Evolutionary conservation across 495 filamentous ascomycete genomes (phyloP), one percentile per base, ranked within the genome.

Genomic region (Rostrohypoxylon terebratum): DNA sequence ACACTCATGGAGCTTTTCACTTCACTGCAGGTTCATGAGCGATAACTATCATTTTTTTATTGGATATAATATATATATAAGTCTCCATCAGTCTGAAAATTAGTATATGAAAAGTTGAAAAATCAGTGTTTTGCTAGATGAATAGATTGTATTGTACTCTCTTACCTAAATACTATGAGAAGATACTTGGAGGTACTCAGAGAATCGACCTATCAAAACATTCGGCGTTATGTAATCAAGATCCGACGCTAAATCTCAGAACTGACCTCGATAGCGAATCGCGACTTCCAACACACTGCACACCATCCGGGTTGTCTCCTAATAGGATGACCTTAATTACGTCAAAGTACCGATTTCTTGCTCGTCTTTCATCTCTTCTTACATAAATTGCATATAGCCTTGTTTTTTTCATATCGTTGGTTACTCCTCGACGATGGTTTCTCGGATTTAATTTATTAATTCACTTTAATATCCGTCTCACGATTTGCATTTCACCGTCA

Each of bases 141-240:
- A 6, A 45, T 13, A 45, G 16, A 18, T 45, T 45, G 51, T 55
- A 55, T 7, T 45, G 51, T 55, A 55, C 6, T 36, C 6, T 20
- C 11, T 36, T n/a, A 16, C n/a, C 16, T 21, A 55, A 55, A 10
- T 21, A 9, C 11, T 21, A n/a, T 36, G 31, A 55, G 7, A 18
- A 33, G 10, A 20, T 55, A 55, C 51, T 55, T 55, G 20, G 16
- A 55, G 31, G 20, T 33, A 55, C 13, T 6, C 13, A 7, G 14
- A 31, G 31, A n/a, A 33, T 28, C 18, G 8, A 50, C 47, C 47
- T 23, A 53, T 53, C 48, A 53, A n/a, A 31, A 31, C 33, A 33
- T 1, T 59, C 36, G 20, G n/a, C 44, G 14, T 59, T 59, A 59
- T 33, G 55, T 59, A 59, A 59, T 59, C 55, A 38, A 57, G 31